A percentile compares a stretch with the other conserved stretches of the same genome.
These are phyloP conservation scores for Garcileccinum viscosum DNA, from an alignment of 1,284 basidiomycete species.

Conservation along the genomic window DNA sequence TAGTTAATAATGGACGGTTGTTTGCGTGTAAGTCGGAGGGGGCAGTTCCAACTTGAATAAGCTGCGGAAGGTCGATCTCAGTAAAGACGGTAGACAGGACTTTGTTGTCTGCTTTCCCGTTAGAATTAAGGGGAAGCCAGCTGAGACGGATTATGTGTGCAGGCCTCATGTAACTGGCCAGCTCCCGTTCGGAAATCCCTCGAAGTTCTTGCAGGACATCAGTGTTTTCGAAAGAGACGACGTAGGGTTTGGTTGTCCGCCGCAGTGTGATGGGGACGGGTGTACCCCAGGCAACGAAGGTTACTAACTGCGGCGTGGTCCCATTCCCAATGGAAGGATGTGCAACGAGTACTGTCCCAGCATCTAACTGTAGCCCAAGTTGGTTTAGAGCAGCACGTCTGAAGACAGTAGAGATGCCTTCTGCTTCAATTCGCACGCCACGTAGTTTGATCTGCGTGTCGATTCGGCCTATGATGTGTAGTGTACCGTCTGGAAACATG, in stretches of 20 bases:
- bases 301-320: slow-evolving; percentile 45
- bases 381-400: slow-evolving; percentile 41
- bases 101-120: slow-evolving; percentile 57
- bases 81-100: slow-evolving; percentile 47
- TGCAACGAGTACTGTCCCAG: slow-evolving; percentile 51
- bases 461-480: slow-evolving; percentile 61
- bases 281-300: slow-evolving; percentile 51
- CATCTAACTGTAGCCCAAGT: slow-evolving; percentile 44
- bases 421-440: slow-evolving; percentile 60
- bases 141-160: slow-evolving; percentile 54
- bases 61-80: slow-evolving; percentile 37
- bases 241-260: slow-evolving; percentile 43
- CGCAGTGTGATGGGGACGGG: slow-evolving; percentile 43
- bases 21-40: not conserved
- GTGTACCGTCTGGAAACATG: slow-evolving; percentile 59
- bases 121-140: slow-evolving; percentile 55
- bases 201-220: slow-evolving; percentile 44
- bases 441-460: slow-evolving; percentile 63
- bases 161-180: slow-evolving; percentile 60
- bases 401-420: slow-evolving; percentile 57
- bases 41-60: slow-evolving; percentile 21
- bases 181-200: slow-evolving; percentile 45
- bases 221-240: slow-evolving; percentile 39
- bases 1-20: not conserved
- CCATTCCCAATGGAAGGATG: slow-evolving; percentile 54